phyloP scores from a whole-genome alignment of 306 rosid species.

The Vachellia pachyceras region DNA sequence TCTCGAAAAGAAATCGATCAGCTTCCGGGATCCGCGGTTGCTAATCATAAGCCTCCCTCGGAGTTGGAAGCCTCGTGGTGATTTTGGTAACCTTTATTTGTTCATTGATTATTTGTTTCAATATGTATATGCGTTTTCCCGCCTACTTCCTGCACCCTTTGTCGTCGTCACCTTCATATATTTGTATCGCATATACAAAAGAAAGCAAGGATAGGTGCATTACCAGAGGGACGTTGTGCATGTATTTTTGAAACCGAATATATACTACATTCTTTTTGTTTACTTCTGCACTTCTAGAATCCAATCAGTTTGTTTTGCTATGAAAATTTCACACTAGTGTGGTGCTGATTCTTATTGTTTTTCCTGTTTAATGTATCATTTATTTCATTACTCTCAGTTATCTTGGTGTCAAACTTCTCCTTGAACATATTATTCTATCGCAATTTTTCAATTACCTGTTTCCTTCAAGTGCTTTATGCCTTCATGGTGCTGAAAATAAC shows the following conservation, averaged over 20 bases:
- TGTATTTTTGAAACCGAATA: conserved; percentile 25
- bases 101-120: conserved; percentile 36
- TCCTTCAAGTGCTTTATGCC: not conserved
- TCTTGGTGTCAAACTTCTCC: not conserved
- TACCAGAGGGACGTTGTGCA: conserved; percentile 25
- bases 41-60: conserved; percentile 56
- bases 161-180: conserved; percentile 10
- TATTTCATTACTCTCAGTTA: not conserved
- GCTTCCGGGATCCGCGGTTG: conserved; percentile 44
- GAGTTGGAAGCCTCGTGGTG: conserved; percentile 60
- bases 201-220: conserved; percentile 14
- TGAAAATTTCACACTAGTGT: not conserved
- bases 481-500: not conserved
- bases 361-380: not conserved
- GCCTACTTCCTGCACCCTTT: conserved; percentile 4
- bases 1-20: conserved; percentile 89
- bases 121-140: conserved; percentile 7
- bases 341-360: not conserved
- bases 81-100: conserved; percentile 32
- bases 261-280: conserved; percentile 32
- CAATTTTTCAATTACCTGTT: not conserved
- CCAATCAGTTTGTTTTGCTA: not conserved
- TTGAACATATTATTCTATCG: not conserved
- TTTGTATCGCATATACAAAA: conserved; percentile 17
- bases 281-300: conserved; percentile 17